phyloP scores from a whole-genome alignment of 78 protist species.

The Neovahlkampfia damariscottae region DNA sequence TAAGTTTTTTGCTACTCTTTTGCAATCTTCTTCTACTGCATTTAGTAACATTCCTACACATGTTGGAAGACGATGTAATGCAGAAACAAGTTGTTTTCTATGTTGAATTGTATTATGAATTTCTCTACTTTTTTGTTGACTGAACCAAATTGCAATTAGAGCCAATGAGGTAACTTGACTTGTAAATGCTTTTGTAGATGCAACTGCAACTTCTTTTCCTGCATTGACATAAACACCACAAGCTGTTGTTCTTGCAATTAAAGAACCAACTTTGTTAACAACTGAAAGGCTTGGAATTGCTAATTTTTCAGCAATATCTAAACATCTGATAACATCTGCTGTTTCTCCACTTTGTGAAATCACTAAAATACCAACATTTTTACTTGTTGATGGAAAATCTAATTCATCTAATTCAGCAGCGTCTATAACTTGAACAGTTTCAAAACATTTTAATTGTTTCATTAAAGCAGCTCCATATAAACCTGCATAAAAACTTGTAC shows the following conservation, averaged over 20 bases:
- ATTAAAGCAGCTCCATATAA: conserved; percentile 39
- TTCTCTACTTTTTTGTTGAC: conserved; percentile 17
- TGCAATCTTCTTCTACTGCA: conserved; percentile 9
- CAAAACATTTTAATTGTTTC: conserved; percentile 37
- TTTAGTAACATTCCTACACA: not conserved
- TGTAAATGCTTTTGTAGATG: conserved; percentile 97
- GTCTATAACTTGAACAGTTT: conserved; percentile 45
- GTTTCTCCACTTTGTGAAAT: conserved; percentile 80
- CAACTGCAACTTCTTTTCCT: conserved; percentile 96
- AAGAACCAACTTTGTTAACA: conserved; percentile 87
- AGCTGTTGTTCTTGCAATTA: conserved; percentile 76
- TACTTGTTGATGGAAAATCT: not conserved
- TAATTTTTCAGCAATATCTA: conserved; percentile 21
- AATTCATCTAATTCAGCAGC: conserved; percentile 27
- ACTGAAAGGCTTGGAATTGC: conserved; percentile 44
- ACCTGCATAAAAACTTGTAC: conserved; percentile 65
- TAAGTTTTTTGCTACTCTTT: conserved; percentile 45
- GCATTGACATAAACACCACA: conserved; percentile 87
- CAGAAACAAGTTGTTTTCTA: not conserved
- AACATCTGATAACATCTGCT: conserved; percentile 71
- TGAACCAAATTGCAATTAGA: conserved; percentile 38
- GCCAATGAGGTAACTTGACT: conserved; percentile 49
- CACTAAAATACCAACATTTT: not conserved
- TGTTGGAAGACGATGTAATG: not conserved
- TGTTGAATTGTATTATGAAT: conserved; percentile 10